Conservation (phyloP, 805 yeast species). For the Blastobotrys terrestris region DNA sequence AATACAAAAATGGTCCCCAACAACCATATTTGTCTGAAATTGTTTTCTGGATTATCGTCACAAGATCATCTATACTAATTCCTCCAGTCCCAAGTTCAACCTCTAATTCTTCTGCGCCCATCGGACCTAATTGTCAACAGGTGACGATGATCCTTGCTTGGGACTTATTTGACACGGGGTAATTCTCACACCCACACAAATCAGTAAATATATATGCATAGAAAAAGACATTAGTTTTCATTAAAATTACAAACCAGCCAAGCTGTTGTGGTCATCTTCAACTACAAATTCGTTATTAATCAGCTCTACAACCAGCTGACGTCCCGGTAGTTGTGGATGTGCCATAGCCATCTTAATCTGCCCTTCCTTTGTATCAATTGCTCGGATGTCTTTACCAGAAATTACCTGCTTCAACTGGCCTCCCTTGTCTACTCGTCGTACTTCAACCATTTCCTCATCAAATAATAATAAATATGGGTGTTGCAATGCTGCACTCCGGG, state of each 20-base stretch:
- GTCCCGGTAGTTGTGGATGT: constrained; percentile 56
- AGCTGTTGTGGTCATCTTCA: constrained; percentile 21
- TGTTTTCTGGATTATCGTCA: neutral
- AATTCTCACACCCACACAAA: neutral
- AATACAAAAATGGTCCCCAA: constrained; percentile 5
- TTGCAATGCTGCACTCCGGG: constrained; percentile 35
- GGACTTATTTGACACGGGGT: too few relatives aligned
- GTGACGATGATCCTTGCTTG: neutral
- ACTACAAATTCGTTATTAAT: constrained; percentile 26
- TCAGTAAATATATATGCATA: neutral
- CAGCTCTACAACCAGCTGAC: constrained; percentile 51
- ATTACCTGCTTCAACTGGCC: constrained; percentile 52
- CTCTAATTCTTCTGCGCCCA: neutral
- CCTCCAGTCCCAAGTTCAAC: neutral
- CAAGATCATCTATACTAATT: constrained; percentile 5
- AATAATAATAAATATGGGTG: constrained; percentile 47
- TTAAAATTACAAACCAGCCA: constrained; percentile 17
- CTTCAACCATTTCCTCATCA: constrained; percentile 63
- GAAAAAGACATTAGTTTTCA: neutral
- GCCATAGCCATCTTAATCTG: constrained; percentile 45
- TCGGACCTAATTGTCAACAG: neutral
- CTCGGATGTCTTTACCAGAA: constrained; percentile 57
- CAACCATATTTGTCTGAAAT: neutral
- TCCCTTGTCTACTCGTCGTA: constrained; percentile 50
- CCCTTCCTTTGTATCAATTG: constrained; percentile 36